Evolutionary conservation across 2,329 filamentous ascomycete genomes (phyloP), one percentile per base, ranked within the genome.

Genomic region (Cytospora piceicola): DNA sequence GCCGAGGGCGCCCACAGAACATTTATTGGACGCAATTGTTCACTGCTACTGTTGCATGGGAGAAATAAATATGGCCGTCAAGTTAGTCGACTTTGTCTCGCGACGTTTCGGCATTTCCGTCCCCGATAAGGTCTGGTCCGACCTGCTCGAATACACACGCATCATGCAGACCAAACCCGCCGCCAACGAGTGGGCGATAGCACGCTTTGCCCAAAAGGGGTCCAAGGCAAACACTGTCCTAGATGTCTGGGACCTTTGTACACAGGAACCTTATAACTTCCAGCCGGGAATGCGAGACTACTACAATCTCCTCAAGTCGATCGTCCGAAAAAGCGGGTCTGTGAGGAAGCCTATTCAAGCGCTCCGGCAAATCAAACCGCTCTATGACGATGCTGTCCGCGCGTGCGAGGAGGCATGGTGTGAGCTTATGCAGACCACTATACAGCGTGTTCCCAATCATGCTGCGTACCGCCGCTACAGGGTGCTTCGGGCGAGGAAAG

Each of bases 31-130:
- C 63, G 84, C 88, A 11, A 77, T 94, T n/a, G 88, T 89, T 7
- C 88, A 92, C 72, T 80, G 82, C 1, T 91, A 89, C 68, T 85
- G 89, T n/a, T 83, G 82, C 67, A 91, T 89, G 75, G 88, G 85
- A 57, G 81, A 89, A 63, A 80, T 93, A 4, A 73, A 80, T 0
- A 79, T 82, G 1, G 90, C 86, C 15, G 72, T 89, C 30, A 81
- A 84, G 51, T 72, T 90, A 0, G 77, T 93, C 15, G 83, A 90
- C 66, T 85, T 85, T 70, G 74, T 94, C 57, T 89, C 90, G 0
- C 77, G 77, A 1, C 78, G 79, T 8, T 91, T 90, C 75, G 69
- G 78, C 1, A 77, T 94, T 29, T 68, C 78, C 1, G 86, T 94
- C 46, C 77, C 86, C 0, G 71, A 73, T 8, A 73, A 80, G 6